Conservation (phyloP, 257 asterid species). For the Apocynum venetum region DNA sequence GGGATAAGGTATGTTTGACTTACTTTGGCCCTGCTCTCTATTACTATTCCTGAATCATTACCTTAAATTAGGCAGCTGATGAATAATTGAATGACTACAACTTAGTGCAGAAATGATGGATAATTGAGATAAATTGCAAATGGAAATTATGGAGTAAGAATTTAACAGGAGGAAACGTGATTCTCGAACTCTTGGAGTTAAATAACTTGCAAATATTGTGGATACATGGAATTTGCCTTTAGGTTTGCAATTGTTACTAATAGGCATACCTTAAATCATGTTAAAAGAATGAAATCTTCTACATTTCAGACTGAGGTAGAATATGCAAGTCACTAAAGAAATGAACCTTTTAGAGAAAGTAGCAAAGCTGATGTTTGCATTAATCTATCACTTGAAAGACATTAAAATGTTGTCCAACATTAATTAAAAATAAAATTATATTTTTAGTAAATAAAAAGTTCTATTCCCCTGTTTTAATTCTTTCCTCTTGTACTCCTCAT, state of each 20-base stretch:
- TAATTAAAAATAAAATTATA: too few relatives aligned
- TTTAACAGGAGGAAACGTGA: background rate
- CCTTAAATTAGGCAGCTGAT: background rate
- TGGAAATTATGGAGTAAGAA: background rate
- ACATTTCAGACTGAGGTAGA: background rate
- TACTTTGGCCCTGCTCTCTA: background rate
- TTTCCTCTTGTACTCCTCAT: background rate
- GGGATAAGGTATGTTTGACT: conserved; percentile 69
- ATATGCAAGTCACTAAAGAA: background rate
- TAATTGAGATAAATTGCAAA: background rate
- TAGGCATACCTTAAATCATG: background rate
- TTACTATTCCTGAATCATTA: background rate
- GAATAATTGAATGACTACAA: background rate
- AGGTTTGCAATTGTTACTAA: background rate
- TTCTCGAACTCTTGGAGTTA: background rate
- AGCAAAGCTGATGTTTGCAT: background rate
- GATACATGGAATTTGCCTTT: too few relatives aligned
- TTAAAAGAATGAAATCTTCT: background rate
- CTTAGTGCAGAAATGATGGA: background rate
- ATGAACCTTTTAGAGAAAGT: too few relatives aligned
- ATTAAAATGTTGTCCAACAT: too few relatives aligned
- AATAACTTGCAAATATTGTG: background rate
- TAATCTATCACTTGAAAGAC: background rate
- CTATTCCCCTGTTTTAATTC: background rate
- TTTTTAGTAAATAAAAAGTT: too few relatives aligned